A percentile compares a stretch with the other conserved stretches of the same genome.
Evolutionary conservation across 1,284 basidiomycete genomes (phyloP).

Genomic region (Sporisorium exsertum): DNA sequence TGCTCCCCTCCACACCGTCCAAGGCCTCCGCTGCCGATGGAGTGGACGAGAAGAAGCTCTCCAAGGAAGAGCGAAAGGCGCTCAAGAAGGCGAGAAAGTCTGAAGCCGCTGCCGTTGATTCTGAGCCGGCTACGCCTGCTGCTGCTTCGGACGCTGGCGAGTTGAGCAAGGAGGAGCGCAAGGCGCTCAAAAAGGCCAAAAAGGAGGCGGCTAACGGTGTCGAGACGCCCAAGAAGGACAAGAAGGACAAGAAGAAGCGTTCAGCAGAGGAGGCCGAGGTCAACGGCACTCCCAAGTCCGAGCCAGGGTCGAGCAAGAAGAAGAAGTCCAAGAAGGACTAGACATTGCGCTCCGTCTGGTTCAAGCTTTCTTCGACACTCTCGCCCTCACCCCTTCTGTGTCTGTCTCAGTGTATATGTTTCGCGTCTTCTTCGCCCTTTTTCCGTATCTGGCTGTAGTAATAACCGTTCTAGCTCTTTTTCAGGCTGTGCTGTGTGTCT

Average conservation of each 20-base stretch:
- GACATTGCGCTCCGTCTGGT: neutral
- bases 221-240: conserved; percentile 55
- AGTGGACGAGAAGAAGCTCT: conserved; percentile 54
- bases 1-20: conserved; percentile 73
- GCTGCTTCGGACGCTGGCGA: conserved; percentile 74
- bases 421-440: too few relatives aligned
- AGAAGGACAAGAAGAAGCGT: conserved; percentile 65
- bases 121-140: conserved; percentile 42
- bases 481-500: neutral
- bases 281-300: conserved; percentile 48
- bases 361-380: neutral
- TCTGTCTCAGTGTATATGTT: too few relatives aligned
- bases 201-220: conserved; percentile 46
- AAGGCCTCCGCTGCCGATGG: conserved; percentile 62
- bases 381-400: too few relatives aligned
- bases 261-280: conserved; percentile 54
- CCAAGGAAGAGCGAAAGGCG: conserved; percentile 60
- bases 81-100: conserved; percentile 54
- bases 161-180: conserved; percentile 57
- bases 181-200: conserved; percentile 56
- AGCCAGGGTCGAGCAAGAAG: conserved; percentile 58
- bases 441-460: conserved; percentile 28
- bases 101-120: conserved; percentile 24
- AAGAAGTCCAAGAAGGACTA: conserved; percentile 60
- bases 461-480: conserved; percentile 16